phyloP scores from a whole-genome alignment of 805 yeast genomes.

The Myxozyma neotropica region DNA sequence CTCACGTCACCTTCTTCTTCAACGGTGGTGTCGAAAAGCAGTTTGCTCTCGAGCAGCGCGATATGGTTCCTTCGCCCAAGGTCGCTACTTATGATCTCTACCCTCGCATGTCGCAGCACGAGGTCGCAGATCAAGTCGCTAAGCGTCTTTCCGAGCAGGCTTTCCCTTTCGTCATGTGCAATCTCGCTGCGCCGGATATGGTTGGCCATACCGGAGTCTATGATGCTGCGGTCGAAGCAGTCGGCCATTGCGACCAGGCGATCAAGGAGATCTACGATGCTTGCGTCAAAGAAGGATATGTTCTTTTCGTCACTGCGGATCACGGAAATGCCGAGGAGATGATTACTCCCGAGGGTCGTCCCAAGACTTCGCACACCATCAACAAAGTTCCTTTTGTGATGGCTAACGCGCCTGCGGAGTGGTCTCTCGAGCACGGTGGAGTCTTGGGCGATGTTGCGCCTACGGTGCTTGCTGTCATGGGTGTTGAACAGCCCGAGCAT shows the following conservation, averaged over 20 bases:
- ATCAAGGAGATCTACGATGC: constrained; percentile 32
- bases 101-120: constrained; percentile 36
- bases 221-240: constrained; percentile 36
- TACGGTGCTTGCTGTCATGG: constrained; percentile 34
- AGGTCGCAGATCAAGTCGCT: constrained; percentile 34
- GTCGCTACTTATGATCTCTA: constrained; percentile 35
- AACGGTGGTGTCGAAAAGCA: constrained; percentile 38
- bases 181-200: constrained; percentile 37
- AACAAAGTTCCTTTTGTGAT: constrained; percentile 36
- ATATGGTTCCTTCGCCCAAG: constrained; percentile 34
- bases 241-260: constrained; percentile 35
- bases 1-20: constrained; percentile 37
- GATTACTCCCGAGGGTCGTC: constrained; percentile 34
- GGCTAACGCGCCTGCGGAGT: constrained; percentile 33
- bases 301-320: constrained; percentile 35
- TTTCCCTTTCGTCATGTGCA: constrained; percentile 36
- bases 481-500: constrained; percentile 33
- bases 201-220: constrained; percentile 37
- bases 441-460: constrained; percentile 37
- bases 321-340: constrained; percentile 38
- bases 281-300: constrained; percentile 27
- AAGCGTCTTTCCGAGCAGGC: constrained; percentile 31
- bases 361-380: constrained; percentile 35
- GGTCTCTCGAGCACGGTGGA: constrained; percentile 33
- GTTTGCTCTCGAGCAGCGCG: constrained; percentile 34